Conservation (phyloP, 2,329 filamentous ascomycete genomes). For the Furcasterigmium sp. region DNA sequence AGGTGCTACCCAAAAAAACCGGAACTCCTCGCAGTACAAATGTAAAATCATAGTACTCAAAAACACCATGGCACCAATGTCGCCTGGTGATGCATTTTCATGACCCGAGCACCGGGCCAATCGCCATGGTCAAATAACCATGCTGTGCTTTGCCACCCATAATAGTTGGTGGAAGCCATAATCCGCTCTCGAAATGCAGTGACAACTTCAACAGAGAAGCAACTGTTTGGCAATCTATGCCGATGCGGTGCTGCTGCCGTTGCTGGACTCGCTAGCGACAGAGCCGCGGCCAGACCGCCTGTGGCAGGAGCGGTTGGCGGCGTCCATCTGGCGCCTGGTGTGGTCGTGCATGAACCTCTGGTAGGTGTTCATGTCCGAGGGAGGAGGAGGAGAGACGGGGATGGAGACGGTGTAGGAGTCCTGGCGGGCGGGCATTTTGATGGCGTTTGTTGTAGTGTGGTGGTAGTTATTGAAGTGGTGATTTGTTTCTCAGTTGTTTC, state of each 20-base stretch:
- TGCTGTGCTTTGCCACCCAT: too few relatives aligned
- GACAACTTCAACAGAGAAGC: too few relatives aligned
- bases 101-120: too few relatives aligned
- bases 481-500: too few relatives aligned
- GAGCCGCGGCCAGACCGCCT: slow-evolving; percentile 10
- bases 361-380: slow-evolving; percentile 49
- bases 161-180: too few relatives aligned
- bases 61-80: background rate
- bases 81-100: too few relatives aligned
- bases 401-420: slow-evolving; percentile 16
- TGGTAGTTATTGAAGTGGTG: background rate
- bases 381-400: slow-evolving; percentile 30
- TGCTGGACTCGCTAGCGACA: slow-evolving; percentile 16
- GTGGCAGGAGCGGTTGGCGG: slow-evolving; percentile 39
- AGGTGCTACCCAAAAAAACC: background rate
- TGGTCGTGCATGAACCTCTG: slow-evolving; percentile 58
- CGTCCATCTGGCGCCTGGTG: slow-evolving; percentile 62
- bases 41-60: background rate
- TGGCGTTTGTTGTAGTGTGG: slow-evolving; percentile 3
- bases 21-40: background rate
- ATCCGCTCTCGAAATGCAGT: too few relatives aligned
- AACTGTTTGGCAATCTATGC: background rate
- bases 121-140: too few relatives aligned
- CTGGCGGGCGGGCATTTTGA: slow-evolving; percentile 30
- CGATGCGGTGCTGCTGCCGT: slow-evolving; percentile 15